These are phyloP conservation scores for Barnettozyma salicaria DNA, from an alignment of 805 yeast species.

Conservation along the genomic window DNA sequence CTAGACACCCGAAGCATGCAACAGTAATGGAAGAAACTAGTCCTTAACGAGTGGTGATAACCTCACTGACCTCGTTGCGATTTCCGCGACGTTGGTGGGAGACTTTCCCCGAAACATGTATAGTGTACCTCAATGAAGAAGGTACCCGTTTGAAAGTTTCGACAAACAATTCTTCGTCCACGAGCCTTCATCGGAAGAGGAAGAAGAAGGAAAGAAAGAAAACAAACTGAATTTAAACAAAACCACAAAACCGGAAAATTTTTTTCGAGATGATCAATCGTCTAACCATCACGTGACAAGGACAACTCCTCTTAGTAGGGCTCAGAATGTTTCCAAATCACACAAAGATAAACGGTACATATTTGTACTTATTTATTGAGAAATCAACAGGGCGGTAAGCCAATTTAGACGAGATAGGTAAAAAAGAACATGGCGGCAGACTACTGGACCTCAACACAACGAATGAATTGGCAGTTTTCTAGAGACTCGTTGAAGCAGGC, in stretches of 20 bases:
- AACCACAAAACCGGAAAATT: no score
- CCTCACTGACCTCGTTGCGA: conserved; percentile 39
- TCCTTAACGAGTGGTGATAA: conserved; percentile 31
- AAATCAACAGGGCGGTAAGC: background rate
- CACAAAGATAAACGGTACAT: no score
- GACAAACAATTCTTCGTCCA: conserved; percentile 72
- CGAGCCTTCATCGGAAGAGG: conserved; percentile 39
- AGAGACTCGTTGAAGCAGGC: conserved; percentile 47
- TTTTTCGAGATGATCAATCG: no score
- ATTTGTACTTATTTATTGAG: no score
- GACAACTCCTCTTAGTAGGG: no score
- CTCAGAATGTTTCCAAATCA: no score
- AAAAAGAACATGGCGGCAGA: conserved; percentile 59
- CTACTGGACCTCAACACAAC: conserved; percentile 82
- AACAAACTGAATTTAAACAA: no score
- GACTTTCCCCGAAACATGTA: conserved; percentile 80
- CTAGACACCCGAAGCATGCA: background rate
- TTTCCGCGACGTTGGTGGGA: conserved; percentile 77
- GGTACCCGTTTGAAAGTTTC: conserved; percentile 56
- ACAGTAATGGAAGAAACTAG: conserved; percentile 1
- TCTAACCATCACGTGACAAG: no score
- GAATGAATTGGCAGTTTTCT: conserved; percentile 75
- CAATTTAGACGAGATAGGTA: background rate
- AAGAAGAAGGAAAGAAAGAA: conserved; percentile 1
- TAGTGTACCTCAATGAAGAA: conserved; percentile 11